Conservation (phyloP, 768 basidiomycete species). For the Lanmaoa pseudosensibilis region DNA sequence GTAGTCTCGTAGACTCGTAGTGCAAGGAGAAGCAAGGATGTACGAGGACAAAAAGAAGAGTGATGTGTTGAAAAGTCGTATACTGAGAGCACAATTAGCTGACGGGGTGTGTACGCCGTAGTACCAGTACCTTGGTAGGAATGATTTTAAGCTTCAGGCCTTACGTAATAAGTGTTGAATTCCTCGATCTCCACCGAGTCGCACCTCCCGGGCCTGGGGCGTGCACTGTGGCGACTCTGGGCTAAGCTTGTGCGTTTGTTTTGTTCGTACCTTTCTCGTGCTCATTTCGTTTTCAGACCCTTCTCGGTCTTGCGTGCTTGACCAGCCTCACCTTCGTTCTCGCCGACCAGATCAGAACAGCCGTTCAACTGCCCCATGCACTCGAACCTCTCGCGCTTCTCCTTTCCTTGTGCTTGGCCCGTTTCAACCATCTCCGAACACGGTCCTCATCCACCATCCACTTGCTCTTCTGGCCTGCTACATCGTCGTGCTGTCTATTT, state of each 20-base stretch:
- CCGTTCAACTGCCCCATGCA: slow-evolving; percentile 50
- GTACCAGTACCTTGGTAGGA: too few relatives aligned
- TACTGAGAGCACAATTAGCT: too few relatives aligned
- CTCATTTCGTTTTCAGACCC: slow-evolving; percentile 36
- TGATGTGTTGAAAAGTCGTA: too few relatives aligned
- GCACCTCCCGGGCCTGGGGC: too few relatives aligned
- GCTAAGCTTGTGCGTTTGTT: slow-evolving; percentile 65
- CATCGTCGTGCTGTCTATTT: slow-evolving; percentile 45
- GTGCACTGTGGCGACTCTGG: slow-evolving; percentile 49
- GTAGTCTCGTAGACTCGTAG: too few relatives aligned
- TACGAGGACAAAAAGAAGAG: too few relatives aligned
- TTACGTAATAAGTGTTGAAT: too few relatives aligned
- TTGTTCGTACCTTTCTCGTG: background rate
- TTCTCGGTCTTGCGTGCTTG: slow-evolving; percentile 48
- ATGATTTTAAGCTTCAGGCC: too few relatives aligned
- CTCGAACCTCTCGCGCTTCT: slow-evolving; percentile 59
- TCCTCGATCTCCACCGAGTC: too few relatives aligned
- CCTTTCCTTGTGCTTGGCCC: slow-evolving; percentile 51
- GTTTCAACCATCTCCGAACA: slow-evolving; percentile 68
- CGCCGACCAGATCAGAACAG: slow-evolving; percentile 33
- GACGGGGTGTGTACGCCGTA: too few relatives aligned
- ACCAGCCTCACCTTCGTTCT: slow-evolving; percentile 46
- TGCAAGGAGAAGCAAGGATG: too few relatives aligned
- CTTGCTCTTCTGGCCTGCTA: slow-evolving; percentile 82
- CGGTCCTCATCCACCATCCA: slow-evolving; percentile 69